Conservation (phyloP, 139 green algal genomes). For the Haematococcus sp. region DNA sequence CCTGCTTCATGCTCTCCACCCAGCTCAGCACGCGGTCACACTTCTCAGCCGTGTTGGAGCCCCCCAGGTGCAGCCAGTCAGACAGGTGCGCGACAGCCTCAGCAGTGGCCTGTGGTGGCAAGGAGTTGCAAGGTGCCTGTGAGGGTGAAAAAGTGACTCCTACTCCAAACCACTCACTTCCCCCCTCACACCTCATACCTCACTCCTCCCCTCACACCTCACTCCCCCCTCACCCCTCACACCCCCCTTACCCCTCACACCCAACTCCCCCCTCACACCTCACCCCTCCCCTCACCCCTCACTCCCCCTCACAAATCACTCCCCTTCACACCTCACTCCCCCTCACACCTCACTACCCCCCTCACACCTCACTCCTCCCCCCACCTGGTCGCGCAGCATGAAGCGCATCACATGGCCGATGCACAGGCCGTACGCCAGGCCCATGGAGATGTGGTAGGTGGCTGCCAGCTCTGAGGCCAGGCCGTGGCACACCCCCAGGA, state of each 20-base stretch:
- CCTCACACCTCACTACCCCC: too few species aligned
- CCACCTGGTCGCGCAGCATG: slow-evolving; percentile 24
- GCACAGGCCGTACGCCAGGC: slow-evolving; percentile 61
- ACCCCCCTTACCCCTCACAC: not conserved
- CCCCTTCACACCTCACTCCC: too few species aligned
- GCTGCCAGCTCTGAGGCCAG: slow-evolving; percentile 53
- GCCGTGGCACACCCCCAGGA: slow-evolving; percentile 72
- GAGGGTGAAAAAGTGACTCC: too few species aligned
- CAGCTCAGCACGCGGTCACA: slow-evolving; percentile 49
- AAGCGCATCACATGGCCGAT: slow-evolving; percentile 69
- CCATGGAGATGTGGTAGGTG: slow-evolving; percentile 59
- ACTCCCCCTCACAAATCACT: too few species aligned
- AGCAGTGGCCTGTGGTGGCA: slow-evolving; percentile 29
- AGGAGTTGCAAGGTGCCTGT: too few species aligned
- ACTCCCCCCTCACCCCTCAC: too few species aligned
- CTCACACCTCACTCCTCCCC: too few species aligned
- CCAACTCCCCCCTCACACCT: not conserved
- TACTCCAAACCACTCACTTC: too few species aligned
- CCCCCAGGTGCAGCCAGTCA: slow-evolving; percentile 51
- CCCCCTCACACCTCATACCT: not conserved
- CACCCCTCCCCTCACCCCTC: not conserved
- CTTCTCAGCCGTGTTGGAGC: slow-evolving; percentile 45
- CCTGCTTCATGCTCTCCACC: slow-evolving; percentile 57
- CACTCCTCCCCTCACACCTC: too few species aligned
- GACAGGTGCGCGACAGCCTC: slow-evolving; percentile 56